Conservation (phyloP, 2,329 filamentous ascomycete species). For the Diaporthe citriasiana region DNA sequence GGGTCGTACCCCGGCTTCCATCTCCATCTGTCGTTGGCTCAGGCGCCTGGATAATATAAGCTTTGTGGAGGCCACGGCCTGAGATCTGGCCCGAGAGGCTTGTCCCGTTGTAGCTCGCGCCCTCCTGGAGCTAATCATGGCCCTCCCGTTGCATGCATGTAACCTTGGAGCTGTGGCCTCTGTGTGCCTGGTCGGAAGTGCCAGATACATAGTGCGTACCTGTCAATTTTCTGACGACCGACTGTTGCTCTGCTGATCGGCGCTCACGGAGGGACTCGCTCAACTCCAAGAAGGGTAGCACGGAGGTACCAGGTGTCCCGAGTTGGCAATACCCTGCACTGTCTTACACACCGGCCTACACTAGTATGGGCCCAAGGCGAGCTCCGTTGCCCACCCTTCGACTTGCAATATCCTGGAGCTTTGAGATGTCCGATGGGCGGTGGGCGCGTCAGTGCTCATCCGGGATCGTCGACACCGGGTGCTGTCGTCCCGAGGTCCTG, state of each 20-base stretch:
- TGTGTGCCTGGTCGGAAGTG: neutral
- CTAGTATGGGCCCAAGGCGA: neutral
- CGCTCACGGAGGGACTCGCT: neutral
- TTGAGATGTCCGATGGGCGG: neutral
- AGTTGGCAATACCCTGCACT: neutral
- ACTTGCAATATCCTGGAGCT: neutral
- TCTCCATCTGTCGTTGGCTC: neutral
- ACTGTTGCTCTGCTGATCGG: neutral
- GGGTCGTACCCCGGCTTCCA: conserved; percentile 2
- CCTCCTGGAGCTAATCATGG: neutral
- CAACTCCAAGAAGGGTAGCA: neutral
- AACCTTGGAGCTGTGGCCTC: conserved; percentile 2
- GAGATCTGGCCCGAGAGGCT: conserved; percentile 18
- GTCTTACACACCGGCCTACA: neutral
- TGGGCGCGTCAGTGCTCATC: neutral
- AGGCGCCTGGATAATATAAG: neutral
- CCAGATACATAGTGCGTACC: too few species aligned
- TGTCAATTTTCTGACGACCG: too few species aligned
- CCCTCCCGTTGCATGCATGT: neutral
- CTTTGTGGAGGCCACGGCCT: conserved; percentile 20
- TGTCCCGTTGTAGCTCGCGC: conserved; percentile 2
- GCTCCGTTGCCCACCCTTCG: neutral
- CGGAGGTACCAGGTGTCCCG: neutral
- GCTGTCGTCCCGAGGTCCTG: neutral
- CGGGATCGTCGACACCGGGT: neutral